Base-by-base conservation (phyloP, 768 basidiomycete species). In the Suillus placidus region DNA sequence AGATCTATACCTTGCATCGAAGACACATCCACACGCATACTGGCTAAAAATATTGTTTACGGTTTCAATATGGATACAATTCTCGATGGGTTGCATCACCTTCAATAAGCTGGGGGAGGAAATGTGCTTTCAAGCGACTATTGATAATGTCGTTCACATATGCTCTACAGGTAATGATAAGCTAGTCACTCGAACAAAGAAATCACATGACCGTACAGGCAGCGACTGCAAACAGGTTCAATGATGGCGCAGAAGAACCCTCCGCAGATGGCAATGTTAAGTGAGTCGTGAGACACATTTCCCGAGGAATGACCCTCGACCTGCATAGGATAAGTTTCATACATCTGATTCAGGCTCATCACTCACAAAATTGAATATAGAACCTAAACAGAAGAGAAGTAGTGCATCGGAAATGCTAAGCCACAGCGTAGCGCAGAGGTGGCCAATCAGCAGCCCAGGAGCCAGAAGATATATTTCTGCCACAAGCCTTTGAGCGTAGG, bases 81-180 rank as follows among this genome's bases (percentile, higher is more conserved):
- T 37, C 38, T 4, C 43, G 8, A 23, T 5, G 40, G 54, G 4
- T 45, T 54, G 8, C 6, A 7, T 58, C 61, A 82, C 83, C 80
- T 71, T 70, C 66, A 20, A 77, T 80, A 6, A 84, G 65, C 42
- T 71, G 71, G 0, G 83, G 84, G 18, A 81, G 66, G 62, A 82
- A 82, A 64, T 80, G 70, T 5, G 74, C 72, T 54, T 80, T 77
- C 2, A 83, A 70, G 51, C 76, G 73, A 1, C 74, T 79, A 12
- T 64, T 69, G 43, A 80, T 58, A 1, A 57, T 1, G 35, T 71
- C 72, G n/a, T 57, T 56, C 18, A 63, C 74, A 63, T 54, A 66
- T 64, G 30, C 67, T 63, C 69, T 77, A 68, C 8, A 8, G 62
- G 20, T 26, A 61, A 45, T 12, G 18, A 20, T n/a, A 47, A 30